Evolutionary conservation across 805 yeast genomes (phyloP), one percentile per base, ranked within the genome.

Genomic region (Trichomonascus vanleenenianus): DNA sequence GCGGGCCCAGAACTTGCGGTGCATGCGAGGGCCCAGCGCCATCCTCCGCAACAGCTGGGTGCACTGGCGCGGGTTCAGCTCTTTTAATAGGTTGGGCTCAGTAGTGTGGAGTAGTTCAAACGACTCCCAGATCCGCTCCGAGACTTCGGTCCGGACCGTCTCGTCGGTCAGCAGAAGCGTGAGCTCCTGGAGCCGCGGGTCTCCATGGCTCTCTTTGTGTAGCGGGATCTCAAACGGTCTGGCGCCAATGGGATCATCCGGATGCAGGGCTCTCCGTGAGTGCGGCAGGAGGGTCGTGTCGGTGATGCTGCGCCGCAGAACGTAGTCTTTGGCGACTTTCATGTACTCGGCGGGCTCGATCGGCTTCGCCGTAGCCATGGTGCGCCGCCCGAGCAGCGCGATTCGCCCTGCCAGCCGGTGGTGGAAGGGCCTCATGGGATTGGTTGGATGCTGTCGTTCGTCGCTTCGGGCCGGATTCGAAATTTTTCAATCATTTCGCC

Each of bases 41-140:
- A 47, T 30, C 37, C 35, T 25, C 1, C 22, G 11, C 14, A 52
- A 27, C 4, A 52, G 40, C 7, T 31, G 16, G 14, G 34, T 25
- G 37, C 43, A 39, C 4, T 48, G 48, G 11, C 22, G 25, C 11
- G 30, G 31, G 8, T 34, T 27, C 32, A 55, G 25, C 12, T 33
- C 30, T 8, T 19, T 10, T 30, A 55, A 40, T 5, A 44, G 16
- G 5, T 20, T n/a, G 2, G 46, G 39, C 30, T 53, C 46, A 10
- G 44, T 43, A 10, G 25, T 36, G 22, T 33, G 27, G 6, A 51
- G 43, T 22, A 45, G 36, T 19, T 44, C 41, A 19, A 52, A 50
- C 15, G 22, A n/a, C 5, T 36, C 43, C 51, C 52, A 53, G 3
- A 56, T 52, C 40, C 31, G n/a, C 15, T 45, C 15, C 15, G 34